Percentiles rank a stretch among this genome's conserved stretches.
Evolutionary conservation across 768 basidiomycete species (phyloP).

Genomic region (Imleria badia): DNA sequence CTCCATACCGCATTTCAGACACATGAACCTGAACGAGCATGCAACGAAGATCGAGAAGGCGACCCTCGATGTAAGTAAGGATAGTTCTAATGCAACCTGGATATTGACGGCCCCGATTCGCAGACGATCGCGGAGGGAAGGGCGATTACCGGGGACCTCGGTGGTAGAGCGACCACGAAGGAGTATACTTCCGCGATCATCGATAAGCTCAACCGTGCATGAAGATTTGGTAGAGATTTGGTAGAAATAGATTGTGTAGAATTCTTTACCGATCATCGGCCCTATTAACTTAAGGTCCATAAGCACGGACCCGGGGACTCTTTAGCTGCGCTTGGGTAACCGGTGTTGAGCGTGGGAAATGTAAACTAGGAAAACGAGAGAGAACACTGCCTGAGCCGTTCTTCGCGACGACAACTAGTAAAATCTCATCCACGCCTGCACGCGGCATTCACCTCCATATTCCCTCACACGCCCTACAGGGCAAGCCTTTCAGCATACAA

Average conservation of each 20-base stretch:
- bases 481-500: slow-evolving; percentile 63
- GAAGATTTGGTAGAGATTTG: slow-evolving; percentile 5
- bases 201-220: slow-evolving; percentile 50
- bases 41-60: slow-evolving; percentile 93
- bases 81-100: background rate
- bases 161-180: slow-evolving; percentile 86
- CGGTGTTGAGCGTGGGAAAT: slow-evolving; percentile 29
- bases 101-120: slow-evolving; percentile 8
- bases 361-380: slow-evolving; percentile 14
- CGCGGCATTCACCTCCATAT: slow-evolving; percentile 57
- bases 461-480: slow-evolving; percentile 86
- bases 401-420: slow-evolving; percentile 43
- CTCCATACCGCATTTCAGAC: slow-evolving; percentile 46
- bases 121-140: slow-evolving; percentile 98
- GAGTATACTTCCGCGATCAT: slow-evolving; percentile 92
- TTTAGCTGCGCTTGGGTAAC: slow-evolving; percentile 7
- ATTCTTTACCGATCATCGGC: background rate
- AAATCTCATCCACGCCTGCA: slow-evolving; percentile 49
- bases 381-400: slow-evolving; percentile 13
- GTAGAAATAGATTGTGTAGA: slow-evolving; percentile 18
- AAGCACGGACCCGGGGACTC: background rate
- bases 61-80: slow-evolving; percentile 70
- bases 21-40: slow-evolving; percentile 86
- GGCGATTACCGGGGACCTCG: slow-evolving; percentile 91
- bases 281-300: background rate